Percentiles rank a stretch among this genome's conserved stretches.
These are phyloP conservation scores for Pyrenophora graminea DNA, from an alignment of 2,329 filamentous ascomycete species.

Conservation along the genomic window DNA sequence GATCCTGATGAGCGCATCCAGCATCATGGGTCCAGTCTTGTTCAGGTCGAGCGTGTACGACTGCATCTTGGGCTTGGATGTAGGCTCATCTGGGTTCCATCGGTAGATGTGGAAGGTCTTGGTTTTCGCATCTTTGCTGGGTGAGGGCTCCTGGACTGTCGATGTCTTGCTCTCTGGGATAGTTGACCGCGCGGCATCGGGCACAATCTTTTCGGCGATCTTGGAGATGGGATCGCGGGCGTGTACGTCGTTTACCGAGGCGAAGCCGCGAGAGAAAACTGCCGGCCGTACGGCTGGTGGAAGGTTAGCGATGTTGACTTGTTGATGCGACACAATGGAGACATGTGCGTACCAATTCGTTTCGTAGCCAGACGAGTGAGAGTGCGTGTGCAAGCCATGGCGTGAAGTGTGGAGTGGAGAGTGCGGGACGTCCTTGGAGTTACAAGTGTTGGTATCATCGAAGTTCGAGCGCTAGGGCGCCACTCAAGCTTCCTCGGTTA, in stretches of 20 bases:
- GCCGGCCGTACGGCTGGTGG: conserved; percentile 41
- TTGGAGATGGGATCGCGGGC: conserved; percentile 43
- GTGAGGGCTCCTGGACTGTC: conserved; percentile 64
- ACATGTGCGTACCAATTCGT: conserved; percentile 40
- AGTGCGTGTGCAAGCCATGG: conserved; percentile 47
- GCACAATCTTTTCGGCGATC: conserved; percentile 34
- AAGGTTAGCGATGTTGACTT: conserved; percentile 35
- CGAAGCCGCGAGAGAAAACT: conserved; percentile 45
- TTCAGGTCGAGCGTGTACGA: conserved; percentile 93
- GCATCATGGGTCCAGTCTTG: conserved; percentile 98
- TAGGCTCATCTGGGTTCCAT: conserved; percentile 93
- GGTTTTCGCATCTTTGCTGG: conserved; percentile 63
- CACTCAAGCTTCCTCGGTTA: conserved; percentile 22
- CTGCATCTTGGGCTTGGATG: conserved; percentile 94
- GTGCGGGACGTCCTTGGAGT: conserved; percentile 25
- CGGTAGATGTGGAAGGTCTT: conserved; percentile 99
- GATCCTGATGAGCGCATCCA: conserved; percentile 95
- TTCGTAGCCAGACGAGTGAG: conserved; percentile 45
- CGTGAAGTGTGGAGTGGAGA: conserved; percentile 33
- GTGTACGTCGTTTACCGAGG: conserved; percentile 43
- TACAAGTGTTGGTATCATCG: conserved; percentile 34
- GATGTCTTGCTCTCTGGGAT: conserved; percentile 60
- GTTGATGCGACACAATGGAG: conserved; percentile 5
- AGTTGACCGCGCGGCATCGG: conserved; percentile 31
- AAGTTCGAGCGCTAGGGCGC: conserved; percentile 20